Percentiles rank a stretch among this genome's conserved stretches.
These are phyloP conservation scores for Amanita pseudoporphyria DNA, from an alignment of 768 basidiomycete genomes.

Conservation along the genomic window DNA sequence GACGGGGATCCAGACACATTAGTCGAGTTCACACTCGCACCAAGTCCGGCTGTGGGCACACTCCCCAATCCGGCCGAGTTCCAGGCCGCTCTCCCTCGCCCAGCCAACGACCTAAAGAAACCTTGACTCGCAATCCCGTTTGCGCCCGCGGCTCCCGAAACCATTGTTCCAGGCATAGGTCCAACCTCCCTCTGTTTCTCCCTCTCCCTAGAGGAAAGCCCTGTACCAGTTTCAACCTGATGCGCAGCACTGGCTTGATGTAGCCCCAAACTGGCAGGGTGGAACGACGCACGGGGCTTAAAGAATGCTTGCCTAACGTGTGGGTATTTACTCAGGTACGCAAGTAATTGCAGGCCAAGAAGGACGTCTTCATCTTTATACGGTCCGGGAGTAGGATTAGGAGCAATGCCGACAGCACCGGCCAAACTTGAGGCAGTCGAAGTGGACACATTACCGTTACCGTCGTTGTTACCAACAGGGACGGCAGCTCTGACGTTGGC, in stretches of 20 bases:
- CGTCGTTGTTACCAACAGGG: neutral
- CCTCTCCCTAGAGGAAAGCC: neutral
- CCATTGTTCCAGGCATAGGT: neutral
- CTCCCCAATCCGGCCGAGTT: neutral
- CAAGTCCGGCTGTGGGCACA: too few relatives aligned
- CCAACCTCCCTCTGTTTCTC: constrained; percentile 14
- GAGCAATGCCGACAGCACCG: constrained; percentile 7
- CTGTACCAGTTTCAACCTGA: neutral
- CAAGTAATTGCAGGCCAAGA: constrained; percentile 82
- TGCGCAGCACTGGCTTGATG: constrained; percentile 9
- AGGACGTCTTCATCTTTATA: constrained; percentile 95
- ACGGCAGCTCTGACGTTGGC: constrained; percentile 13
- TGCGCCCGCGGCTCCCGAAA: neutral
- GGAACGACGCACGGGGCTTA: constrained; percentile 74
- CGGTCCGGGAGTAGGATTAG: constrained; percentile 34
- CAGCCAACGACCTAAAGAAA: constrained; percentile 37
- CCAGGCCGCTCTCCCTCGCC: constrained; percentile 28
- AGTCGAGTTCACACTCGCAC: too few relatives aligned
- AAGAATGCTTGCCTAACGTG: constrained; percentile 96
- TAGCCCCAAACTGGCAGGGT: constrained; percentile 53
- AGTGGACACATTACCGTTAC: neutral
- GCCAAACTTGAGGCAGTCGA: constrained; percentile 1
- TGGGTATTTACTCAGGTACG: constrained; percentile 96
- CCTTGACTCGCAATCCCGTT: constrained; percentile 15
- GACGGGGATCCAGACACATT: too few relatives aligned